A percentile compares a stretch with the other conserved stretches of the same genome.
Evolutionary conservation across 192 early-diverging fungal species (phyloP).

Genomic region (Entomortierella chlamydospora): DNA sequence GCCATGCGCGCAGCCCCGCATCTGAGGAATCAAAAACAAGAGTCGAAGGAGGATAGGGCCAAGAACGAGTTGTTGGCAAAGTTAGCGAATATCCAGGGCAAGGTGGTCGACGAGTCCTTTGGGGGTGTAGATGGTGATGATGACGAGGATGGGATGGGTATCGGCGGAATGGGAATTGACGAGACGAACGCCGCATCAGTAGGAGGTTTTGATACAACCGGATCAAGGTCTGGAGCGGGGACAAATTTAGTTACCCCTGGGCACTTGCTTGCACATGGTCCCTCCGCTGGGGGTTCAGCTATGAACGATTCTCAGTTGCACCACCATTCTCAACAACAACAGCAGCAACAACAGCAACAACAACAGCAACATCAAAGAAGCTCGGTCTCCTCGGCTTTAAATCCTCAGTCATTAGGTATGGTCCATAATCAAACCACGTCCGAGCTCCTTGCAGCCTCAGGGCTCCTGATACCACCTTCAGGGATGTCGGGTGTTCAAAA

Average conservation of each 20-base stretch:
- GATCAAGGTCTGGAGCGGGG: constrained; percentile 8
- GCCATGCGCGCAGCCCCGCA: constrained; percentile 10
- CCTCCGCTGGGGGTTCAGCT: not conserved
- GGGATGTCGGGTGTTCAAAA: not conserved
- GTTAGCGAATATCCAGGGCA: constrained; percentile 15
- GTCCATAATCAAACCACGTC: constrained; percentile 11
- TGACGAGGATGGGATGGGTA: not conserved
- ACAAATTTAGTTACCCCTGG: constrained; percentile 10
- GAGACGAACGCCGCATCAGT: not conserved
- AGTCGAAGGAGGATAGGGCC: constrained; percentile 32
- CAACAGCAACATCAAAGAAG: not conserved
- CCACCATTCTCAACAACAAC: constrained; percentile 6
- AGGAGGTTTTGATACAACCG: not conserved
- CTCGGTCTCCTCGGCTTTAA: not conserved
- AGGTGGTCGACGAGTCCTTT: constrained; percentile 2
- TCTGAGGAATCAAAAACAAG: constrained; percentile 9
- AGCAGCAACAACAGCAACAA: constrained; percentile 4
- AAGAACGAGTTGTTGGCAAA: constrained; percentile 22
- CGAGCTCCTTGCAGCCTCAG: constrained; percentile 18
- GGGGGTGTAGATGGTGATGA: not conserved
- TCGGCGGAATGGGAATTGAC: not conserved
- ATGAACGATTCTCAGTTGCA: not conserved
- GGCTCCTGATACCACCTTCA: constrained; percentile 12
- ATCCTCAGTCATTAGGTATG: not conserved
- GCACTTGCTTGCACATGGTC: constrained; percentile 13